Evolutionary conservation across 228 moss, liverwort and hornwort genomes (phyloP).

Genomic region (Sphagnum magellanicum): DNA sequence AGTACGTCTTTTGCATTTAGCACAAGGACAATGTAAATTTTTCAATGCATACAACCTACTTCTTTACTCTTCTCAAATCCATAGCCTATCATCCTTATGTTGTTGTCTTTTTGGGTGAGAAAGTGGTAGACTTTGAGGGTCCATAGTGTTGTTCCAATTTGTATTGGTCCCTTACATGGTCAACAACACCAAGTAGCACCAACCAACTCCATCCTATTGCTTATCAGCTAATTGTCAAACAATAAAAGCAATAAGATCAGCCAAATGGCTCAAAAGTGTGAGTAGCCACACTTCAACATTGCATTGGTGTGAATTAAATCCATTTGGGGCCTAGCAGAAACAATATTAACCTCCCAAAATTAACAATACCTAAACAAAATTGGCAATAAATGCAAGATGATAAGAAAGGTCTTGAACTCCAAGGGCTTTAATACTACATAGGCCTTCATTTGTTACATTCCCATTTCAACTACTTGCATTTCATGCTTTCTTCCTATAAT

Average conservation of each 20-base stretch:
- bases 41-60: no score
- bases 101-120: no score
- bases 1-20: no score
- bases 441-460: constrained; percentile 55
- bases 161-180: no score
- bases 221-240: constrained; percentile 64
- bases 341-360: neutral
- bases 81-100: no score
- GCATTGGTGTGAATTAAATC: neutral
- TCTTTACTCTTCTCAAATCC: no score
- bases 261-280: no score
- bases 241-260: no score
- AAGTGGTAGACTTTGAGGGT: no score
- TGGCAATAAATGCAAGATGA: constrained; percentile 91
- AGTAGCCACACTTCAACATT: neutral
- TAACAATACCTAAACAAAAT: constrained; percentile 79
- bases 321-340: neutral
- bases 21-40: no score
- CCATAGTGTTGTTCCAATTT: no score
- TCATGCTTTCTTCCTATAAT: constrained; percentile 70
- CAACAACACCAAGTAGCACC: no score
- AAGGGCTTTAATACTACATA: constrained; percentile 92
- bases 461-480: constrained; percentile 48
- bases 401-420: constrained; percentile 93
- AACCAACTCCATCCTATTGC: constrained; percentile 73